phyloP scores from a whole-genome alignment of 2,329 filamentous ascomycete genomes.

The Aschersonia sp. region DNA sequence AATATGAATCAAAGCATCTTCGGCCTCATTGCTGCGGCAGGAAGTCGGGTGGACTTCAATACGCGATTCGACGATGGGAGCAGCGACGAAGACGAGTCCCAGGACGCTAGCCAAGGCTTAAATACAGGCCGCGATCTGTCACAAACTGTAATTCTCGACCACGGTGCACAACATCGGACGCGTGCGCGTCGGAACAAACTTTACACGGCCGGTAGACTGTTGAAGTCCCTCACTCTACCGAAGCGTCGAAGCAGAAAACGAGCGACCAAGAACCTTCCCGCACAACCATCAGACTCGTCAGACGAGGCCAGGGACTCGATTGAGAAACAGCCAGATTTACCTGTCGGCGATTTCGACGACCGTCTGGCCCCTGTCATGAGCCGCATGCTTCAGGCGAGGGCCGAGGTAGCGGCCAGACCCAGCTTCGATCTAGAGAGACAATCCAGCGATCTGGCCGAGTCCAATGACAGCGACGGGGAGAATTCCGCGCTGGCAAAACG shows the following conservation, averaged over 20 bases:
- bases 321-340: neutral
- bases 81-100: conserved; percentile 67
- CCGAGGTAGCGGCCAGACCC: conserved; percentile 43
- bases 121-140: conserved; percentile 30
- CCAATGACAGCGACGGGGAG: conserved; percentile 19
- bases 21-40: conserved; percentile 78
- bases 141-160: conserved; percentile 25
- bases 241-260: conserved; percentile 23
- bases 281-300: conserved; percentile 18
- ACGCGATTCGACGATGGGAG: conserved; percentile 65
- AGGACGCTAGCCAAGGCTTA: conserved; percentile 17
- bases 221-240: conserved; percentile 48
- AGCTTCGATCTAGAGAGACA: conserved; percentile 39
- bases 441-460: conserved; percentile 23
- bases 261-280: conserved; percentile 18
- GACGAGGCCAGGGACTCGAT: conserved; percentile 10
- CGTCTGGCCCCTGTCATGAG: conserved; percentile 59
- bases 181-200: conserved; percentile 39
- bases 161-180: conserved; percentile 15
- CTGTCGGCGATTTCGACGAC: conserved; percentile 12
- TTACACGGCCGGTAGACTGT: conserved; percentile 45
- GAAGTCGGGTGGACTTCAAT: conserved; percentile 69
- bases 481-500: conserved; percentile 51
- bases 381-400: conserved; percentile 59
- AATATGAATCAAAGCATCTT: conserved; percentile 94